Evolutionary conservation across 768 basidiomycete species (phyloP).

Genomic region (Suillus variegatus): DNA sequence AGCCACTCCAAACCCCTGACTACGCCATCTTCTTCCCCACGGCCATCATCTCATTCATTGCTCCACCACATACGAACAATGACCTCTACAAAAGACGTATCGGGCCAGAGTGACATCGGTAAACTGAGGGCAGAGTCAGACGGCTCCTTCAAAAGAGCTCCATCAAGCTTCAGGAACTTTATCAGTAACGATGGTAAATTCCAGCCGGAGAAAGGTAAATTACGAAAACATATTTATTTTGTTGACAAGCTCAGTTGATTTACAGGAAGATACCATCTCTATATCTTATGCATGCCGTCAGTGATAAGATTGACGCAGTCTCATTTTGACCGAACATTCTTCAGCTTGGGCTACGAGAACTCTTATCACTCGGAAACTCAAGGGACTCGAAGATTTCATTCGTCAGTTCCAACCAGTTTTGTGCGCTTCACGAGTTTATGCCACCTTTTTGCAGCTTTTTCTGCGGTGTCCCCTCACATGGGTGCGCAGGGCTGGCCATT

Average conservation of each 20-base stretch:
- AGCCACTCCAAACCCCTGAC: slow-evolving; percentile 15
- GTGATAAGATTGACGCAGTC: slow-evolving; percentile 22
- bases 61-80: slow-evolving; percentile 23
- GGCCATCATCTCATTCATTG: background rate
- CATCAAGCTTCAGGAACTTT: slow-evolving; percentile 53
- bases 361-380: slow-evolving; percentile 86
- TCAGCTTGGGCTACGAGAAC: slow-evolving; percentile 93
- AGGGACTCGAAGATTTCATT: slow-evolving; percentile 85
- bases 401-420: slow-evolving; percentile 45
- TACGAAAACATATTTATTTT: background rate
- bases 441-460: slow-evolving; percentile 53
- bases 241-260: background rate
- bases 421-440: background rate
- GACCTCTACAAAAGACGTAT: slow-evolving; percentile 33
- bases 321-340: background rate
- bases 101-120: slow-evolving; percentile 50
- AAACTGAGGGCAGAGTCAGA: slow-evolving; percentile 55
- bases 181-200: slow-evolving; percentile 62
- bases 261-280: slow-evolving; percentile 87
- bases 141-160: slow-evolving; percentile 66
- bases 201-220: slow-evolving; percentile 71
- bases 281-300: slow-evolving; percentile 85
- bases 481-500: slow-evolving; percentile 87
- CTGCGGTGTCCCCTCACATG: slow-evolving; percentile 86
- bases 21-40: background rate